Percentiles rank a stretch among this genome's conserved stretches.
Conservation (phyloP, 331 rosid genomes). For the Rosa hybrid region DNA sequence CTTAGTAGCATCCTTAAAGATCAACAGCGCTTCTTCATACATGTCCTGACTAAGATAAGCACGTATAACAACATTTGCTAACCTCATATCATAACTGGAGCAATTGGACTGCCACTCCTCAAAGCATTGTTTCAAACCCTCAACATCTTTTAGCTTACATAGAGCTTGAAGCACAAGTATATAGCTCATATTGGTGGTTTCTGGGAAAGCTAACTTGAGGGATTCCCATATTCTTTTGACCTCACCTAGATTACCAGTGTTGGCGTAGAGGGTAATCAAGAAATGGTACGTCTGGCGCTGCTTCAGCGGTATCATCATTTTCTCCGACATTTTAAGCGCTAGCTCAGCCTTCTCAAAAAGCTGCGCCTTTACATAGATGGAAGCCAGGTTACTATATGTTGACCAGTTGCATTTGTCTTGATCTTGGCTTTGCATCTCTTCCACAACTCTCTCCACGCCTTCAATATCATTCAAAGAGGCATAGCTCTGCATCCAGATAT, state of each 20-base stretch:
- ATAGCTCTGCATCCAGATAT: slow-evolving; percentile 74
- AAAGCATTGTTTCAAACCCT: slow-evolving; percentile 53
- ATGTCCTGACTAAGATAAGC: slow-evolving; percentile 58
- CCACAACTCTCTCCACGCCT: slow-evolving; percentile 51
- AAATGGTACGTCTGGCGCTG: slow-evolving; percentile 52
- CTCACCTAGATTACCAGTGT: slow-evolving; percentile 54
- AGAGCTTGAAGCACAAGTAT: slow-evolving; percentile 68
- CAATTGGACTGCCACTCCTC: slow-evolving; percentile 74
- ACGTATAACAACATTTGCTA: slow-evolving; percentile 38
- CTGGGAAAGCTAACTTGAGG: slow-evolving; percentile 45
- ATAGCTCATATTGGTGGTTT: slow-evolving; percentile 58
- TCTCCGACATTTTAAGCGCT: slow-evolving; percentile 55
- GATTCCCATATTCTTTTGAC: slow-evolving; percentile 67
- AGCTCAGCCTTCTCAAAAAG: slow-evolving; percentile 58
- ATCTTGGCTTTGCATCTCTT: slow-evolving; percentile 55
- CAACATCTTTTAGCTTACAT: slow-evolving; percentile 56
- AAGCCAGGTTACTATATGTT: slow-evolving; percentile 68
- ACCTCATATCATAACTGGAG: slow-evolving; percentile 51
- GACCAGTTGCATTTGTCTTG: slow-evolving; percentile 47
- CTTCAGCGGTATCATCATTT: slow-evolving; percentile 34
- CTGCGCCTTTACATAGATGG: slow-evolving; percentile 62
- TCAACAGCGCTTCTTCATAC: slow-evolving; percentile 56
- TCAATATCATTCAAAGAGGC: slow-evolving; percentile 46
- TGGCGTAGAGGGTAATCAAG: slow-evolving; percentile 63
- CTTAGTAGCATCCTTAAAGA: slow-evolving; percentile 50